Evolutionary conservation across 306 rosid species (phyloP).

Genomic region (Betula pendula): DNA sequence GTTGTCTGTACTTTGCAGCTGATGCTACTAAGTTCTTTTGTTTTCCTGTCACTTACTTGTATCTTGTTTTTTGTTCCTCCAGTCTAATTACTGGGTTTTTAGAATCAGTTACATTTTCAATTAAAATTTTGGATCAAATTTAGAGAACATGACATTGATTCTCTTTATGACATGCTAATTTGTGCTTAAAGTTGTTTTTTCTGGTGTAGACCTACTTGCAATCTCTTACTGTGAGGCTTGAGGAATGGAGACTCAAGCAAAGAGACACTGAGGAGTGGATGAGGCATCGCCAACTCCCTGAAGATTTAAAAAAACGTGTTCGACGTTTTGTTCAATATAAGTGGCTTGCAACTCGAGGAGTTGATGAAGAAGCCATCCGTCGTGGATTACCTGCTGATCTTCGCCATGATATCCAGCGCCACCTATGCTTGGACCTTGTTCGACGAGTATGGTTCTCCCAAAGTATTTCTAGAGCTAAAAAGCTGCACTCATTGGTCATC

Average conservation of each 20-base stretch:
- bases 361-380: slow-evolving; percentile 86
- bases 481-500: slow-evolving; percentile 4
- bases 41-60: background rate
- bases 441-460: slow-evolving; percentile 68
- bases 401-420: slow-evolving; percentile 93
- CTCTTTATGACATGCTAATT: slow-evolving; percentile 3
- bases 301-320: slow-evolving; percentile 73
- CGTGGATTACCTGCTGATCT: slow-evolving; percentile 90
- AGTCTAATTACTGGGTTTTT: background rate
- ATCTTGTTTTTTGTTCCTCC: background rate
- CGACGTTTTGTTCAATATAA: slow-evolving; percentile 86
- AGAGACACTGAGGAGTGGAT: slow-evolving; percentile 99
- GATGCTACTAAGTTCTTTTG: background rate
- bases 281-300: slow-evolving; percentile 99
- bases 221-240: slow-evolving; percentile 89
- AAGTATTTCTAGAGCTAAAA: slow-evolving; percentile 15
- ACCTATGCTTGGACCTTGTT: slow-evolving; percentile 92
- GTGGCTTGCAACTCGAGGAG: slow-evolving; percentile 97
- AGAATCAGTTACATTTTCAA: background rate
- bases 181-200: slow-evolving; percentile 28
- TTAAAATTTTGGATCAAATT: background rate
- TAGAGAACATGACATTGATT: background rate
- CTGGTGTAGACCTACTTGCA: slow-evolving; percentile 82
- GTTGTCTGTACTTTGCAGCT: background rate
- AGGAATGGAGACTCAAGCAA: slow-evolving; percentile 96